phyloP scores from a whole-genome alignment of 805 yeast species.

The Ogataea polymorpha region DNA sequence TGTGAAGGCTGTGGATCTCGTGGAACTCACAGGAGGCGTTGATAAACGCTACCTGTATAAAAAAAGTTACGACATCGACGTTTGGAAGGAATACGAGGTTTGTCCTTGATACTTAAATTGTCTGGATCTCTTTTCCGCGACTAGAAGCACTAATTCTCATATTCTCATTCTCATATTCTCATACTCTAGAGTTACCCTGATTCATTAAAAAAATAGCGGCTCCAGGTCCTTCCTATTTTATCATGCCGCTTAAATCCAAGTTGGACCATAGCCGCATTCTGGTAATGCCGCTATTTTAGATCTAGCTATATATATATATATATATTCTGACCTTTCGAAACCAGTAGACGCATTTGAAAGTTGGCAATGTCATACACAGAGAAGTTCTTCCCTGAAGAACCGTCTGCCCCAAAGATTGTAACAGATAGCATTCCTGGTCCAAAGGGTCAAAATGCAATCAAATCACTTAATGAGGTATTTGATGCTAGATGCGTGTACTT shows the following conservation, averaged over 20 bases:
- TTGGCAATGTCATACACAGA: slow-evolving; percentile 35
- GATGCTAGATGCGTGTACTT: slow-evolving; percentile 75
- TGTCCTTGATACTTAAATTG: slow-evolving; percentile 52
- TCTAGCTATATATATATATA: neutral
- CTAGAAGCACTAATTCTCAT: too few relatives aligned
- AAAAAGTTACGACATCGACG: slow-evolving; percentile 48
- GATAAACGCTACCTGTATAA: slow-evolving; percentile 53
- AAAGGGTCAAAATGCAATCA: slow-evolving; percentile 48
- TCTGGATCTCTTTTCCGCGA: too few relatives aligned
- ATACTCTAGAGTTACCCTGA: neutral
- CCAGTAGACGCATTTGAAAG: too few relatives aligned
- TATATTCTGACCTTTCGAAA: too few relatives aligned
- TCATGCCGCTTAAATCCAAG: slow-evolving; percentile 4
- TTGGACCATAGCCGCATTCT: neutral
- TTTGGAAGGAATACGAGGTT: slow-evolving; percentile 75
- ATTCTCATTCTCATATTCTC: too few relatives aligned
- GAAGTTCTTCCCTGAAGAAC: slow-evolving; percentile 76
- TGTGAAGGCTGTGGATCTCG: slow-evolving; percentile 66
- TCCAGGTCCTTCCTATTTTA: slow-evolving; percentile 3
- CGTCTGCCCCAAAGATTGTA: slow-evolving; percentile 60
- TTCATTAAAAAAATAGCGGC: neutral
- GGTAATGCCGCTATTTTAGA: neutral
- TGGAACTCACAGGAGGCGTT: slow-evolving; percentile 48
- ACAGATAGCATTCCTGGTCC: slow-evolving; percentile 78
- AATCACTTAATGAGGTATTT: slow-evolving; percentile 56